Base-by-base conservation (phyloP, 352 stramenopile species). In the Phytophthora sp. region DNA sequence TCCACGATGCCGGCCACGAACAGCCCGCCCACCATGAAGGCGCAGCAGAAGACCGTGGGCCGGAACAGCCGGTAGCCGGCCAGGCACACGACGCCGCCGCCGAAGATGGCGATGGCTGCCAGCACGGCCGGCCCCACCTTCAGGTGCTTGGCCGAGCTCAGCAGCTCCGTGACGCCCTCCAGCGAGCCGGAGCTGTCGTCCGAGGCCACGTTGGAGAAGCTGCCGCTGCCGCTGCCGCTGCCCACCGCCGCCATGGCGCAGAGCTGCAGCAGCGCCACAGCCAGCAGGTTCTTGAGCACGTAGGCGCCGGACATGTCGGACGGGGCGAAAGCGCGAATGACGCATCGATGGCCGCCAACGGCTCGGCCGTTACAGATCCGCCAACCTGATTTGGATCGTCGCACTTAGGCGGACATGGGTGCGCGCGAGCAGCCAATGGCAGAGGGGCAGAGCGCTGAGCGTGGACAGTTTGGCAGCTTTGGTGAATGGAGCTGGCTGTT, bases 21-120 rank as follows among this genome's bases (percentile, higher is more conserved):
- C 46, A 94, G 69, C 8, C 82, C 84, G n/a, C 82, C 84, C 3
- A 88, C 46, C 23, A 88, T 74, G 42, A 95, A 95, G 30, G 76
- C 84, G 53, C 73, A 91, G 50, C 79, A 74, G 39, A 93, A 84
- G 18, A 88, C 79, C 0, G 78, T 83, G 4, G 73, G 77, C 8
- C 81, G 84, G 52, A 88, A 76, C 15, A 87, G 72, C 0, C 76
- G 68, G 41, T 91, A 88, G 26, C 86, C 86, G 1, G 69, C 62
- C 0, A 89, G 31, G 45, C 79, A 84, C 26, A 91, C 65, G 30
- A 77, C 34, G 1, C 49, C 53, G 8, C 86, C 86, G 8, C 79
- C 59, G 2, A 84, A 27, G 9, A 89, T 55, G 0, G 84, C 86
- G 5, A 79, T 52, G n/a, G 63, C 77, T 0, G 85, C 74, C 2